These are phyloP conservation scores for Xylaria sp. DNA, from an alignment of 2,329 filamentous ascomycete species.

Conservation along the genomic window DNA sequence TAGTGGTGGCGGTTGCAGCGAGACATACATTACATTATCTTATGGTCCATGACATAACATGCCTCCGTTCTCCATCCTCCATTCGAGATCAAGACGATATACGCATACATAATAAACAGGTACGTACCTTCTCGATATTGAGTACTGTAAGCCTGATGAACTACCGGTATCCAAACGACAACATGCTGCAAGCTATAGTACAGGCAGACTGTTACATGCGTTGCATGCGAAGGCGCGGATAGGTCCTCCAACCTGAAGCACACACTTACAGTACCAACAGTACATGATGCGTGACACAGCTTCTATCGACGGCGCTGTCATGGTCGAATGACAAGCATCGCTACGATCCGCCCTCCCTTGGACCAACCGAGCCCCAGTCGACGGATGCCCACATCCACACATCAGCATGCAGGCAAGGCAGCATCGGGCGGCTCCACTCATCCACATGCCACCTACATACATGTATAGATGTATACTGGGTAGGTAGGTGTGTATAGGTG, in stretches of 20 bases:
- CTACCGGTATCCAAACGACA: constrained; percentile 1
- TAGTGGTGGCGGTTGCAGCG: not conserved
- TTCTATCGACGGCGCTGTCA: constrained; percentile 19
- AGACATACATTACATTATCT: not conserved
- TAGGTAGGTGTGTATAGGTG: not conserved
- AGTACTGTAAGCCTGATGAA: not conserved
- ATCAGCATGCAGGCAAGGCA: constrained; percentile 37
- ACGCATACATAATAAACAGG: too few relatives aligned
- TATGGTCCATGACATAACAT: constrained; percentile 7
- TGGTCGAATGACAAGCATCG: constrained; percentile 35
- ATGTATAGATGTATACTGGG: not conserved
- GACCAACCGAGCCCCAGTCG: constrained; percentile 25
- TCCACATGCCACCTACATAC: constrained; percentile 22
- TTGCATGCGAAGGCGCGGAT: constrained; percentile 17
- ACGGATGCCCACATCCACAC: constrained; percentile 38
- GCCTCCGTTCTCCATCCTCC: too few relatives aligned
- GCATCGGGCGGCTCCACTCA: constrained; percentile 39
- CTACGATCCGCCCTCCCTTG: constrained; percentile 25
- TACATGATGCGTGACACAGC: constrained; percentile 29
- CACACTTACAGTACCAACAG: not conserved
- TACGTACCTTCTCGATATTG: not conserved
- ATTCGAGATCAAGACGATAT: not conserved
- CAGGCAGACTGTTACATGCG: constrained; percentile 3
- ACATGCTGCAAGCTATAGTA: not conserved
- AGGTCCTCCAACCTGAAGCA: constrained; percentile 16